A percentile compares a stretch with the other conserved stretches of the same genome.
phyloP scores from a whole-genome alignment of 768 basidiomycete species.

The Trametes meyenii region DNA sequence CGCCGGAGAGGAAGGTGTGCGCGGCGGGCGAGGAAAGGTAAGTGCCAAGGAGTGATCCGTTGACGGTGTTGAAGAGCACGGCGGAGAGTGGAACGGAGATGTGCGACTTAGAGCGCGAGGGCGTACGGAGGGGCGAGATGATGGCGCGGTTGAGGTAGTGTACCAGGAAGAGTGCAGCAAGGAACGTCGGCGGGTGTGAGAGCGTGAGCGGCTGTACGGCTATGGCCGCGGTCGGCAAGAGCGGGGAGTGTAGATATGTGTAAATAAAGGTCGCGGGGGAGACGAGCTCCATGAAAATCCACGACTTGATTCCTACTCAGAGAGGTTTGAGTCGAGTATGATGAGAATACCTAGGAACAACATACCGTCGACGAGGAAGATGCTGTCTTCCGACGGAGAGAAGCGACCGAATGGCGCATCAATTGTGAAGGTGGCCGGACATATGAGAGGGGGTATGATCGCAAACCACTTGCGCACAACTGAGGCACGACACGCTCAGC shows the following conservation, averaged over 20 bases:
- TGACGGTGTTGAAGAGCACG: conserved; percentile 68
- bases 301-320: conserved; percentile 49
- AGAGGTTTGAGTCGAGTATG: conserved; percentile 11
- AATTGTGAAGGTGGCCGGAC: conserved; percentile 50
- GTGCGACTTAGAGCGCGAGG: conserved; percentile 77
- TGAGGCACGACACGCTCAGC: conserved; percentile 16
- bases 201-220: conserved; percentile 34
- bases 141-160: conserved; percentile 88
- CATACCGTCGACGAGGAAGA: conserved; percentile 62
- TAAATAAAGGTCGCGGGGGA: conserved; percentile 59
- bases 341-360: neutral
- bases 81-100: conserved; percentile 60
- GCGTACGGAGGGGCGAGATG: conserved; percentile 78
- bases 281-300: conserved; percentile 79
- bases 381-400: conserved; percentile 45
- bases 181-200: conserved; percentile 48
- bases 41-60: conserved; percentile 70
- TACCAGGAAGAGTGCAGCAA: conserved; percentile 60
- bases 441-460: conserved; percentile 39
- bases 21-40: conserved; percentile 66
- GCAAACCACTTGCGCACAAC: conserved; percentile 50
- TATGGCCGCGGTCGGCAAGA: conserved; percentile 39
- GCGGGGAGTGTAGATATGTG: conserved; percentile 51
- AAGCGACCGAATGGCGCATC: conserved; percentile 87
- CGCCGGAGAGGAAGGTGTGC: conserved; percentile 42